phyloP scores from a whole-genome alignment of 1,284 basidiomycete genomes.

The Tilletia horrida region DNA sequence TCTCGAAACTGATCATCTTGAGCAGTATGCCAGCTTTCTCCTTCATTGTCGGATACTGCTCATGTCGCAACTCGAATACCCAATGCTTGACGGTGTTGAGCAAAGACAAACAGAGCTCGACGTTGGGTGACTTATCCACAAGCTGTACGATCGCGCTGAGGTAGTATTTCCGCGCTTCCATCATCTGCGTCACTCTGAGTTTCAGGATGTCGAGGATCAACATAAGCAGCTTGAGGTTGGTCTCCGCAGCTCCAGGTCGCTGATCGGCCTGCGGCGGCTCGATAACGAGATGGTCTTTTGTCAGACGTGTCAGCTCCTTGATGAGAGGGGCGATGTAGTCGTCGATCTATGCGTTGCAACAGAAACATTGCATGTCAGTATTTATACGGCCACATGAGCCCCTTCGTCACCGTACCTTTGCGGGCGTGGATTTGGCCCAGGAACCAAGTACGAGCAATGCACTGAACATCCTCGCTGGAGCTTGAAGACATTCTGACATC shows the following conservation, averaged over 20 bases:
- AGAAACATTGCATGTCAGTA: slow-evolving; percentile 22
- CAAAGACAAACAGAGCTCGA: slow-evolving; percentile 76
- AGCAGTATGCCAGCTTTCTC: slow-evolving; percentile 87
- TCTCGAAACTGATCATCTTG: slow-evolving; percentile 86
- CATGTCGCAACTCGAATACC: slow-evolving; percentile 65
- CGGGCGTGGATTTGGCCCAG: slow-evolving; percentile 76
- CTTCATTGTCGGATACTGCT: slow-evolving; percentile 74
- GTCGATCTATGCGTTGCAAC: slow-evolving; percentile 63
- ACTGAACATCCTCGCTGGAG: slow-evolving; percentile 70
- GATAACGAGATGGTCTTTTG: slow-evolving; percentile 79
- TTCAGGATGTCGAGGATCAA: slow-evolving; percentile 61
- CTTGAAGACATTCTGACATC: slow-evolving; percentile 77
- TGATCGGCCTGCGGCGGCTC: slow-evolving; percentile 30
- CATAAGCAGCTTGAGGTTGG: slow-evolving; percentile 58
- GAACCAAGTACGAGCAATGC: slow-evolving; percentile 82
- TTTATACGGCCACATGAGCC: slow-evolving; percentile 2
- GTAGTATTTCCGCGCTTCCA: slow-evolving; percentile 65
- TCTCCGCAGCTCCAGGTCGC: slow-evolving; percentile 23
- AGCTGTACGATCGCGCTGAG: slow-evolving; percentile 72
- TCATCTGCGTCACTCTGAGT: slow-evolving; percentile 59
- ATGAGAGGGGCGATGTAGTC: slow-evolving; percentile 72
- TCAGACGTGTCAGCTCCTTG: slow-evolving; percentile 78
- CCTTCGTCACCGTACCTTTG: slow-evolving; percentile 58
- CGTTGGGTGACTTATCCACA: slow-evolving; percentile 86
- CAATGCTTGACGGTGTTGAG: slow-evolving; percentile 84